Percentiles rank a stretch among this genome's conserved stretches.
These are phyloP conservation scores for Phytophthora sp. DNA, from an alignment of 352 stramenopile genomes.

Conservation along the genomic window DNA sequence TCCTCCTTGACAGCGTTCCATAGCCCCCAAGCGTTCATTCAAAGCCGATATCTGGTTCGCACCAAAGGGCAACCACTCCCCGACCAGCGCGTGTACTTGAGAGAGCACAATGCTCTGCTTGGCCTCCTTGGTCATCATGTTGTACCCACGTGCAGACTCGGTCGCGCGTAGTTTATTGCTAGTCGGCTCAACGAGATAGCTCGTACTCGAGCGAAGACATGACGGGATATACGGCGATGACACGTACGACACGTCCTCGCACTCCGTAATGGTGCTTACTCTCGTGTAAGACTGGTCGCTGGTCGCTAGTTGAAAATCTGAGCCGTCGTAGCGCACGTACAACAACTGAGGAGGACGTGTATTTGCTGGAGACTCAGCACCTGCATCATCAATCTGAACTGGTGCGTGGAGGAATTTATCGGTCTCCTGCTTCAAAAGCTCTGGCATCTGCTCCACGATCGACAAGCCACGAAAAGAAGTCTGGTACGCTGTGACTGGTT, in stretches of 20 bases:
- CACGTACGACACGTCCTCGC: constrained; percentile 97
- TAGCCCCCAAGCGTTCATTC: constrained; percentile 96
- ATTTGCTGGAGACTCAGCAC: background rate
- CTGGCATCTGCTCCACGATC: constrained; percentile 89
- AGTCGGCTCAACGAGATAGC: constrained; percentile 89
- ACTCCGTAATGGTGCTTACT: constrained; percentile 94
- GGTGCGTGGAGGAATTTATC: constrained; percentile 61
- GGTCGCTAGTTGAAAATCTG: constrained; percentile 70
- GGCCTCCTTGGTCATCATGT: constrained; percentile 93
- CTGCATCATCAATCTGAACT: background rate
- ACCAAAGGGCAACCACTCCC: constrained; percentile 98
- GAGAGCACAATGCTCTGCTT: constrained; percentile 96
- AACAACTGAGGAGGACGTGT: constrained; percentile 38
- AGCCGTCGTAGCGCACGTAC: constrained; percentile 64
- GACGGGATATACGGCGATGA: constrained; percentile 96
- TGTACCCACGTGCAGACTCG: constrained; percentile 87
- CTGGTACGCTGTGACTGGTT: constrained; percentile 97
- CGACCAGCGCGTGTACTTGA: constrained; percentile 95
- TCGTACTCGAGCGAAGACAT: constrained; percentile 93
- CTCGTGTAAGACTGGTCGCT: constrained; percentile 77
- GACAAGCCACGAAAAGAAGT: constrained; percentile 89
- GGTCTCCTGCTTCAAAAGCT: constrained; percentile 71
- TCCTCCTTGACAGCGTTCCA: constrained; percentile 95
- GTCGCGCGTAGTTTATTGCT: constrained; percentile 93
- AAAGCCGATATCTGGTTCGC: constrained; percentile 97